Evolutionary conservation across 768 basidiomycete species (phyloP).

Genomic region (Collybia nuda): DNA sequence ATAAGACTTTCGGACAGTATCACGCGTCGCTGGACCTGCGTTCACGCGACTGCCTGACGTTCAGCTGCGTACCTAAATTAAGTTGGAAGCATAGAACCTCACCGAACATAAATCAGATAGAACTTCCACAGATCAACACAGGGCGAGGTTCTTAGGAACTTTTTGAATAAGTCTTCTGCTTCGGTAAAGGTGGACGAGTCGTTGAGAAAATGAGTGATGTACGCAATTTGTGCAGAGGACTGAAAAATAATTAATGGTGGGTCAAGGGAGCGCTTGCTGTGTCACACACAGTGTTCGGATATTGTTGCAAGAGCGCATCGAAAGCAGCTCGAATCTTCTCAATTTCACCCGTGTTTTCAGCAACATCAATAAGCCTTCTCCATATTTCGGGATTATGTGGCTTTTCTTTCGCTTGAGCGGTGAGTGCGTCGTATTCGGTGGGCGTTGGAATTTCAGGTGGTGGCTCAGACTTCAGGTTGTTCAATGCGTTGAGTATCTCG

Average conservation of each 20-base stretch:
- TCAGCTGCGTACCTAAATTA: neutral
- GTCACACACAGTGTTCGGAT: conserved; percentile 87
- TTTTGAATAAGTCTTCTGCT: conserved; percentile 88
- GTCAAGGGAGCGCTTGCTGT: conserved; percentile 10
- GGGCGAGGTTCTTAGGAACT: conserved; percentile 81
- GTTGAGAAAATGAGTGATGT: conserved; percentile 74
- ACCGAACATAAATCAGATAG: conserved; percentile 93
- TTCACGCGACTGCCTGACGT: conserved; percentile 57
- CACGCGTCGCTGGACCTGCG: conserved; percentile 62
- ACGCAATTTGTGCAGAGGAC: conserved; percentile 84
- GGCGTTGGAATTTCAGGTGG: conserved; percentile 35
- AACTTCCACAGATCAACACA: conserved; percentile 91
- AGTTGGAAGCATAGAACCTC: conserved; percentile 28
- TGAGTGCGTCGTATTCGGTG: conserved; percentile 69
- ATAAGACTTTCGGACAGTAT: conserved; percentile 83
- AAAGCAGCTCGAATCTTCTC: conserved; percentile 80
- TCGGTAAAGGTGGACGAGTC: conserved; percentile 64
- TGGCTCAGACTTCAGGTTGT: conserved; percentile 24
- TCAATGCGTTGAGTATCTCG: conserved; percentile 35
- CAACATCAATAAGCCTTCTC: conserved; percentile 74
- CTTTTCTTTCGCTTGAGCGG: conserved; percentile 59
- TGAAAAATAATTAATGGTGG: conserved; percentile 27
- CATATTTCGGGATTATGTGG: conserved; percentile 79
- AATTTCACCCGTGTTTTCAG: conserved; percentile 76
- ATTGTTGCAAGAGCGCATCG: conserved; percentile 78